Evolutionary conservation across 495 filamentous ascomycete species (phyloP).

Genomic region (Trichoderma virens): DNA sequence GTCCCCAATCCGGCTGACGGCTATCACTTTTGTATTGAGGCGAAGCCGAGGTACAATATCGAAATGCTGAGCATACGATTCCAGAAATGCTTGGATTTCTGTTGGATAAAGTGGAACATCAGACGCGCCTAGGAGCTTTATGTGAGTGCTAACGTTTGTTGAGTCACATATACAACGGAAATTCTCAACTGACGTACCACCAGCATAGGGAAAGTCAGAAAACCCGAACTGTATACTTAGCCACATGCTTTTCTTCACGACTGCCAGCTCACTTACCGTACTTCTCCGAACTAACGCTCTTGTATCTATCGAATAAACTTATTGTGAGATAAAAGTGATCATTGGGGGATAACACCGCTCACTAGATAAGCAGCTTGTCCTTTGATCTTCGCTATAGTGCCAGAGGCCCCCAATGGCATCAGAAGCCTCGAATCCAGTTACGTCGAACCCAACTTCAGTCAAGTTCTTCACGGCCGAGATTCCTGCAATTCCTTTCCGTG

Average conservation of each 20-base stretch:
- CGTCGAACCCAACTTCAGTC: background rate
- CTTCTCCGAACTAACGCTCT: background rate
- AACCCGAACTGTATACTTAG: background rate
- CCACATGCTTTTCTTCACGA: no score
- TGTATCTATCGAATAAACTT: background rate
- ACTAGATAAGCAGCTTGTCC: background rate
- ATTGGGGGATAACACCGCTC: background rate
- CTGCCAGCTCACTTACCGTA: background rate
- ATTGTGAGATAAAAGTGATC: background rate
- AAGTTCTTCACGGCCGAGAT: background rate
- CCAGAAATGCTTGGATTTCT: background rate
- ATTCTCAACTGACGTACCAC: background rate
- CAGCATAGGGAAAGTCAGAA: background rate
- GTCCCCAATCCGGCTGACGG: background rate
- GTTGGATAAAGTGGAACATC: background rate
- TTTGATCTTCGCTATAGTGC: background rate
- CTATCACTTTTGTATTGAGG: background rate
- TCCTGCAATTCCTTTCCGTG: background rate
- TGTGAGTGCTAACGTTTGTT: no score
- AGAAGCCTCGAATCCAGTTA: background rate
- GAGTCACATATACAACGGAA: no score
- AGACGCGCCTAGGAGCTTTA: background rate
- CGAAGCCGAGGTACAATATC: background rate
- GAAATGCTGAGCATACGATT: background rate
- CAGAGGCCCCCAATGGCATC: background rate